Percentiles rank a stretch among this genome's conserved stretches.
Evolutionary conservation across 73 alveolate species (phyloP).

Genomic region (Paramecium primaurelia): DNA sequence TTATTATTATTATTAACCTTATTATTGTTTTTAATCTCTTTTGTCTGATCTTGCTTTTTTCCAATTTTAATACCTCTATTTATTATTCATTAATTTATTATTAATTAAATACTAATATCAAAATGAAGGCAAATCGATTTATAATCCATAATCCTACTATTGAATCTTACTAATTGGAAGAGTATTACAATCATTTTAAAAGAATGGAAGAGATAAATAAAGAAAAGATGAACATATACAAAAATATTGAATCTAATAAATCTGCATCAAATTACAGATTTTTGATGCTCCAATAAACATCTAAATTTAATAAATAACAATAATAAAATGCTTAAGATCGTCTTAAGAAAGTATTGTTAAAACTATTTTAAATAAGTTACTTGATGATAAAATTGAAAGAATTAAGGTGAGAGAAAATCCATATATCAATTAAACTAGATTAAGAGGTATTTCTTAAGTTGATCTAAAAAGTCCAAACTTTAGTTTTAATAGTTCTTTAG

Average conservation of each 20-base stretch:
- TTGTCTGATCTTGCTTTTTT: constrained; percentile 1
- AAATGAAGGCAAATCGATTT: constrained; percentile 9
- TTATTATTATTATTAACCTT: background rate
- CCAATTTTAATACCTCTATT: constrained; percentile 44
- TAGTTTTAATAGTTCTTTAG: background rate
- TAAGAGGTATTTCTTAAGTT: background rate
- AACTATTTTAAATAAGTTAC: background rate
- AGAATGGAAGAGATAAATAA: background rate
- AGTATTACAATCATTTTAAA: background rate
- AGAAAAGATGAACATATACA: background rate
- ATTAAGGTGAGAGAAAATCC: constrained; percentile 25
- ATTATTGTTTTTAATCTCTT: background rate
- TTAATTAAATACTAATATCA: background rate
- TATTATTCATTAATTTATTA: background rate
- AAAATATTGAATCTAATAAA: background rate
- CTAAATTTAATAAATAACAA: background rate
- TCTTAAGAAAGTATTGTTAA: background rate
- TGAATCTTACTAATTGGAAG: background rate
- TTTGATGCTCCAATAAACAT: background rate
- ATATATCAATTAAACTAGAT: background rate
- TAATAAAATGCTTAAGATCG: background rate
- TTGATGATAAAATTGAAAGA: constrained; percentile 2
- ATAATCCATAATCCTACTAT: background rate
- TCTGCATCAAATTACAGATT: background rate
- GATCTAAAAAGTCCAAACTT: background rate